Conservation (phyloP, 805 yeast species). For the Candida khao-thaluensis region DNA sequence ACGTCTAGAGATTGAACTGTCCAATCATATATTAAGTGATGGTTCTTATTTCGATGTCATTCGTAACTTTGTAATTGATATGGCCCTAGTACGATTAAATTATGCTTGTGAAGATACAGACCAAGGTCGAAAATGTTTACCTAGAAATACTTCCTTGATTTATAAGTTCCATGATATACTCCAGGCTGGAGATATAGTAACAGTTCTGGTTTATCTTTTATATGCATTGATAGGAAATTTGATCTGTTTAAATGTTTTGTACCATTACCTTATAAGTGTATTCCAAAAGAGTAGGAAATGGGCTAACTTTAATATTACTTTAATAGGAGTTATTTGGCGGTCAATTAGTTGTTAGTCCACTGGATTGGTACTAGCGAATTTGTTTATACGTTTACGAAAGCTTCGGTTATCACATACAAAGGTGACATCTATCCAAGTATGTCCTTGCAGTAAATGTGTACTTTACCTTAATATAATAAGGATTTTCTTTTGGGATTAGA, state of each 20-base stretch:
- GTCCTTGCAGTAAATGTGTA: too few relatives aligned
- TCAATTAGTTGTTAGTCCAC: slow-evolving; percentile 1
- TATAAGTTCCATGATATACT: slow-evolving; percentile 21
- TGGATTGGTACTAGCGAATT: too few relatives aligned
- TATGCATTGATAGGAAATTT: slow-evolving; percentile 23
- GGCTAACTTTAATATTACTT: background rate
- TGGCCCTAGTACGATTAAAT: slow-evolving; percentile 1
- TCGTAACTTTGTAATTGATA: background rate
- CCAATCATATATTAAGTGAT: background rate
- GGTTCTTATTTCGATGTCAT: background rate
- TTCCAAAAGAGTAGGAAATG: slow-evolving; percentile 1
- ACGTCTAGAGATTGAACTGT: background rate
- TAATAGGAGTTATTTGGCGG: slow-evolving; percentile 2
- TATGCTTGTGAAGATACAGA: background rate
- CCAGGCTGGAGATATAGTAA: slow-evolving; percentile 4
- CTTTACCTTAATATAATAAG: too few relatives aligned
- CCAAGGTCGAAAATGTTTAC: slow-evolving; percentile 5
- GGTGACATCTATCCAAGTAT: too few relatives aligned
- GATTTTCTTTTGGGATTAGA: too few relatives aligned
- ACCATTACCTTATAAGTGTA: slow-evolving; percentile 4
- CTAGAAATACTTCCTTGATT: slow-evolving; percentile 14
- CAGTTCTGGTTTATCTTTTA: slow-evolving; percentile 16
- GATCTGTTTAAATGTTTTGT: slow-evolving; percentile 20
- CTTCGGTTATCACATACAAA: too few relatives aligned
- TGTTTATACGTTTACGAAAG: too few relatives aligned